Evolutionary conservation across 352 stramenopile species (phyloP).

Genomic region (Globisporangium splendens): DNA sequence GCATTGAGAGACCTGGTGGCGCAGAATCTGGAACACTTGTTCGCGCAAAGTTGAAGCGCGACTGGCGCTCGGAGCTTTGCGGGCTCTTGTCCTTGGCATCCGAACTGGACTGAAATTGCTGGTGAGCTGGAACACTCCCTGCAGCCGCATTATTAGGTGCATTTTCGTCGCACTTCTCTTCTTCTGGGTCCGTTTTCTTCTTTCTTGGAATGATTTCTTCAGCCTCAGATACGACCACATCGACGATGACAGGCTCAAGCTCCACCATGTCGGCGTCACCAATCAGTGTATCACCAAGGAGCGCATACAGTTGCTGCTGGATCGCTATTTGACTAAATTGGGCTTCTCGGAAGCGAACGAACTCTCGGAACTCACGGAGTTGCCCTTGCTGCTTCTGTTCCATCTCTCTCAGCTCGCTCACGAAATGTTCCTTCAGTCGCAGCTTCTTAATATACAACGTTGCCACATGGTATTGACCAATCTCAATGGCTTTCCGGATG

Average conservation of each 20-base stretch:
- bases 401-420: slow-evolving; percentile 54
- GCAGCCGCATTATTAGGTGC: not conserved
- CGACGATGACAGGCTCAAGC: slow-evolving; percentile 35
- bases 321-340: slow-evolving; percentile 42
- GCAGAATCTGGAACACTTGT: slow-evolving; percentile 3
- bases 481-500: slow-evolving; percentile 55
- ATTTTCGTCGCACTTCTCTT: slow-evolving; percentile 9
- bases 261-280: slow-evolving; percentile 49
- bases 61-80: slow-evolving; percentile 19
- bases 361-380: slow-evolving; percentile 60
- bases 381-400: slow-evolving; percentile 43
- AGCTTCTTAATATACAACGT: slow-evolving; percentile 80
- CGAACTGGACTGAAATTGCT: slow-evolving; percentile 9
- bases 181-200: slow-evolving; percentile 15
- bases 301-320: slow-evolving; percentile 32
- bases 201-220: slow-evolving; percentile 52
- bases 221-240: slow-evolving; percentile 57
- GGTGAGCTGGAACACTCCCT: slow-evolving; percentile 2
- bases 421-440: slow-evolving; percentile 59
- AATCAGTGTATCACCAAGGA: slow-evolving; percentile 33
- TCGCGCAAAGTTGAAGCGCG: slow-evolving; percentile 61
- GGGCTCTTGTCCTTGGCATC: not conserved
- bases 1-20: slow-evolving; percentile 8
- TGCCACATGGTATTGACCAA: slow-evolving; percentile 72
- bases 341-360: slow-evolving; percentile 36